Evolutionary conservation across 2,329 filamentous ascomycete species (phyloP).

Genomic region (Scedosporium aurantiacum): DNA sequence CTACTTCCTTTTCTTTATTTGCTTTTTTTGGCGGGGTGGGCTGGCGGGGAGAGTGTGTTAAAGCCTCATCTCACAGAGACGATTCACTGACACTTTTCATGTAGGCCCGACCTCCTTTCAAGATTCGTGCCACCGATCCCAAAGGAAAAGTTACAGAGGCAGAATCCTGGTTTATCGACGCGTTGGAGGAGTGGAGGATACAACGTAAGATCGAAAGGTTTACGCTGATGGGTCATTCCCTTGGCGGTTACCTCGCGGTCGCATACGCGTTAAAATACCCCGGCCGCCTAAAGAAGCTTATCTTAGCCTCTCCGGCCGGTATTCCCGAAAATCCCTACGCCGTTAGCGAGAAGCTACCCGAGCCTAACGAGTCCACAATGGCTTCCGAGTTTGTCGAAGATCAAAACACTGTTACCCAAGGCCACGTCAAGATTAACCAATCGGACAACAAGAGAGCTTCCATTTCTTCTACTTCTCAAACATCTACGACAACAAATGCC

Average conservation of each 20-base stretch:
- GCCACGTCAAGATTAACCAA: slow-evolving; percentile 17
- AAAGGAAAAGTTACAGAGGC: slow-evolving; percentile 76
- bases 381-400: slow-evolving; percentile 72
- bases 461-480: slow-evolving; percentile 25
- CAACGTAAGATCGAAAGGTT: slow-evolving; percentile 84
- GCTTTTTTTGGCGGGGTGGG: not conserved
- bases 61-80: not conserved
- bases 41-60: too few species aligned
- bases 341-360: slow-evolving; percentile 67
- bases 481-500: slow-evolving; percentile 23
- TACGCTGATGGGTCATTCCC: slow-evolving; percentile 82
- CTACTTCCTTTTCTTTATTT: not conserved
- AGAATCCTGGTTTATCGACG: slow-evolving; percentile 92
- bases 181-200: slow-evolving; percentile 89
- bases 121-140: slow-evolving; percentile 69
- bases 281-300: slow-evolving; percentile 86
- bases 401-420: slow-evolving; percentile 40
- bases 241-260: slow-evolving; percentile 90
- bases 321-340: slow-evolving; percentile 92
- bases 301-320: slow-evolving; percentile 86
- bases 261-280: slow-evolving; percentile 96
- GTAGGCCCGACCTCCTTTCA: slow-evolving; percentile 64
- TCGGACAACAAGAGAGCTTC: slow-evolving; percentile 11
- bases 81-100: not conserved
- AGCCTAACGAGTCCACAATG: slow-evolving; percentile 61